Evolutionary conservation across 495 filamentous ascomycete genomes (phyloP).

Genomic region (Tuber calosporum): DNA sequence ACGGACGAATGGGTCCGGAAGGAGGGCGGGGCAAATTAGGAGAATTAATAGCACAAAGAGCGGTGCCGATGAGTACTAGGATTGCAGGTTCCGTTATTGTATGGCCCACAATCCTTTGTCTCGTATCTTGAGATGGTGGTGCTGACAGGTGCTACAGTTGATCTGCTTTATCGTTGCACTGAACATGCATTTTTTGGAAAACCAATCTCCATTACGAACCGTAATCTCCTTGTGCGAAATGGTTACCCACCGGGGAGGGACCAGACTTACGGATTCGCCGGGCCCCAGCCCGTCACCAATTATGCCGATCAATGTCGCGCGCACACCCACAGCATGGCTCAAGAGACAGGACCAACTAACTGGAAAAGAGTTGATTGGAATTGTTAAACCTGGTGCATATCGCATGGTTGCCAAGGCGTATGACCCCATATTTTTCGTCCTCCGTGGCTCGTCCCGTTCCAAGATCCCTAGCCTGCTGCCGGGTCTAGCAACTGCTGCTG

Average conservation of each 20-base stretch:
- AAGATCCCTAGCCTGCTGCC: constrained; percentile 30
- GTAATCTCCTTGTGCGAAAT: constrained; percentile 43
- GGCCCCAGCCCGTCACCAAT: background rate
- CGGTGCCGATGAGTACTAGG: constrained; percentile 40
- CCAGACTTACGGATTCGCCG: background rate
- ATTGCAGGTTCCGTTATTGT: constrained; percentile 42
- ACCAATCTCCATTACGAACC: constrained; percentile 47
- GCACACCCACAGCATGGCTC: constrained; percentile 64
- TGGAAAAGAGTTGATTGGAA: constrained; percentile 59
- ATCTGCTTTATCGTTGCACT: constrained; percentile 39
- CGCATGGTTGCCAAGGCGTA: constrained; percentile 62
- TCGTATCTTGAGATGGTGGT: background rate
- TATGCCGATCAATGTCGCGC: constrained; percentile 56
- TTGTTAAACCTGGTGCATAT: constrained; percentile 58
- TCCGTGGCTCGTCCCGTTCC: constrained; percentile 57
- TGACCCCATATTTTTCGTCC: constrained; percentile 59
- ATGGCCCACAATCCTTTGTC: constrained; percentile 7
- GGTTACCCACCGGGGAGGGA: constrained; percentile 28
- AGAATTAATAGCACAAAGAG: constrained; percentile 27
- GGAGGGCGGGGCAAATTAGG: background rate
- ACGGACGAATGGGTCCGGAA: background rate
- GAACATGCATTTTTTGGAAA: constrained; percentile 58
- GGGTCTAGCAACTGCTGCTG: constrained; percentile 36
- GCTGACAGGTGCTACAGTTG: constrained; percentile 28
- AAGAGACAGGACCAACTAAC: constrained; percentile 66